A percentile compares a stretch with the other conserved stretches of the same genome.
Evolutionary conservation across 495 filamentous ascomycete genomes (phyloP).

Genomic region (Neurospora sp.): DNA sequence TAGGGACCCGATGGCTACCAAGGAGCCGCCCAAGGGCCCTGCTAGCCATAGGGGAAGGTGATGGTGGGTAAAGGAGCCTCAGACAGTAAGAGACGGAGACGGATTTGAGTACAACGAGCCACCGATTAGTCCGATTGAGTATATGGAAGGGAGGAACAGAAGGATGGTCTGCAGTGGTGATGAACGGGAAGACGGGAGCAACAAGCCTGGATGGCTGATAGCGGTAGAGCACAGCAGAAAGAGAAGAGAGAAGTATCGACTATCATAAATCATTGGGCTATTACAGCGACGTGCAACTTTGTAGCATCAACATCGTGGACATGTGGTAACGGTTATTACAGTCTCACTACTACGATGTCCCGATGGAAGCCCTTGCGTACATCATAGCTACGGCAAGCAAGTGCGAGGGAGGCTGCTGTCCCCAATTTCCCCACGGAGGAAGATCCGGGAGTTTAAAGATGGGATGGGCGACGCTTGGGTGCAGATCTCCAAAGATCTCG

Average conservation of each 20-base stretch:
- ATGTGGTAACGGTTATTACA: not conserved
- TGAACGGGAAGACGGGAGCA: not conserved
- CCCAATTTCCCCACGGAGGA: not conserved
- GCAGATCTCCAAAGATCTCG: not conserved
- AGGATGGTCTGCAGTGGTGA: not conserved
- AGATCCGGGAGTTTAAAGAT: not conserved
- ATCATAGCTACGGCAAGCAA: not conserved
- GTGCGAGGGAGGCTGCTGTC: not conserved
- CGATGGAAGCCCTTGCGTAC: not conserved
- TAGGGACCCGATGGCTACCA: constrained; percentile 28
- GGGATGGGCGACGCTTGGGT: not conserved
- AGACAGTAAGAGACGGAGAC: not conserved
- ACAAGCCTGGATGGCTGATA: not conserved
- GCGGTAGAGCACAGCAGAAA: not conserved
- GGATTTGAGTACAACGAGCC: not conserved
- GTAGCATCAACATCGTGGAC: not conserved
- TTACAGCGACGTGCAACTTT: not conserved
- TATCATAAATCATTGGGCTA: not conserved
- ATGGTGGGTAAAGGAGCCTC: constrained; percentile 10
- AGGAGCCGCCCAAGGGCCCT: constrained; percentile 37
- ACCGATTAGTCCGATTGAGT: not conserved
- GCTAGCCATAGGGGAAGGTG: constrained; percentile 32
- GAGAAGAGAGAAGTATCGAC: not conserved
- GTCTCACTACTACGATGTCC: not conserved
- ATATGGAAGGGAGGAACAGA: not conserved